Conservation (phyloP, 208 protist species). For the Trypanosoma boissoni region DNA sequence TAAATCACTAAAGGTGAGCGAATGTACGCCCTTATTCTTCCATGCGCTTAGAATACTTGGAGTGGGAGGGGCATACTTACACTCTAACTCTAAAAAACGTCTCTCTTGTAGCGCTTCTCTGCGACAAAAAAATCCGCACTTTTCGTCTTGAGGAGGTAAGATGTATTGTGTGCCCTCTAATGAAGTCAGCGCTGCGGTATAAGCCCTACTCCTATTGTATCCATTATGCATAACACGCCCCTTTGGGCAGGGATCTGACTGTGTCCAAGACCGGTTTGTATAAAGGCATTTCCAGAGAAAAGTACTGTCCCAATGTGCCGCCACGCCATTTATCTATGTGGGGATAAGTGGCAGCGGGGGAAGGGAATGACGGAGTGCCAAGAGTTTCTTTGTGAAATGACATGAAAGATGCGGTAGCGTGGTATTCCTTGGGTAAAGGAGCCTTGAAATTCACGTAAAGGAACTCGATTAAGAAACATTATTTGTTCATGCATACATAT, state of each 20-base stretch:
- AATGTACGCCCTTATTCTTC: slow-evolving; percentile 95
- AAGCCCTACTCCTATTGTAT: slow-evolving; percentile 90
- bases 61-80: slow-evolving; percentile 93
- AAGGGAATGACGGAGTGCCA: slow-evolving; percentile 93
- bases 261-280: slow-evolving; percentile 77
- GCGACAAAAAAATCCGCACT: slow-evolving; percentile 91
- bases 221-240: slow-evolving; percentile 96
- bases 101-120: slow-evolving; percentile 89
- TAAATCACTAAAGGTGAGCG: slow-evolving; percentile 68
- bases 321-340: slow-evolving; percentile 96
- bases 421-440: slow-evolving; percentile 48
- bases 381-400: slow-evolving; percentile 94
- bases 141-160: slow-evolving; percentile 97
- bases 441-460: slow-evolving; percentile 1
- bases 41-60: slow-evolving; percentile 81
- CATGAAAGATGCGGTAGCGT: slow-evolving; percentile 51
- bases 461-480: not conserved
- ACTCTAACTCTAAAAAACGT: slow-evolving; percentile 88
- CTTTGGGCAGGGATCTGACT: slow-evolving; percentile 73
- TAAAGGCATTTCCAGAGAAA: slow-evolving; percentile 89
- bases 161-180: slow-evolving; percentile 58
- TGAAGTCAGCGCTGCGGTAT: slow-evolving; percentile 64
- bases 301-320: slow-evolving; percentile 91
- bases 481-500: no score
- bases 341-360: slow-evolving; percentile 90